These are phyloP conservation scores for Neofusicoccum parvum DNA, from an alignment of 2,329 filamentous ascomycete genomes.

Conservation along the genomic window DNA sequence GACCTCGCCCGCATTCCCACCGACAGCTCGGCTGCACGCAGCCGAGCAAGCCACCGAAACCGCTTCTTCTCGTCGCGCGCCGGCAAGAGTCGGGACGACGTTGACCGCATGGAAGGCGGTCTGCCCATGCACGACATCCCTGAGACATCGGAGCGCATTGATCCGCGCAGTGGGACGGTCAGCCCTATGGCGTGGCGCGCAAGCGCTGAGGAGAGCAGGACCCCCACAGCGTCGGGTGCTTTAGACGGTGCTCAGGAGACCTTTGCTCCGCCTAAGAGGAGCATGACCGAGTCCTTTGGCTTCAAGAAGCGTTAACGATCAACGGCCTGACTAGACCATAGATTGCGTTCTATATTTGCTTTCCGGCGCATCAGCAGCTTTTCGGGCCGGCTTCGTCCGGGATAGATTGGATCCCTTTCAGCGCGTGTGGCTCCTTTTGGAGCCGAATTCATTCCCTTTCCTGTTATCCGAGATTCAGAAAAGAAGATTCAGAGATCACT, in stretches of 20 bases:
- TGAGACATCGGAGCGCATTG: conserved; percentile 32
- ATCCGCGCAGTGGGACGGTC: conserved; percentile 37
- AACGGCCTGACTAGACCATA: conserved; percentile 9
- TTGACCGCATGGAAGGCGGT: conserved; percentile 36
- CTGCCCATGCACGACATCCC: conserved; percentile 38
- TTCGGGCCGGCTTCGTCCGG: conserved; percentile 10
- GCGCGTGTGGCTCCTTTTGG: neutral
- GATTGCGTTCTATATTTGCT: conserved; percentile 10
- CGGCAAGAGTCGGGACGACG: conserved; percentile 28
- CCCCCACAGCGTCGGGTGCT: conserved; percentile 6
- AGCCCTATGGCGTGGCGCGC: conserved; percentile 34
- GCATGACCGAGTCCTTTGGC: neutral
- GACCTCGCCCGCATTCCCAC: conserved; percentile 38
- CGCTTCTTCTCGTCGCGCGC: conserved; percentile 61
- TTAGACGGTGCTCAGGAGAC: neutral
- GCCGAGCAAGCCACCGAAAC: conserved; percentile 55
- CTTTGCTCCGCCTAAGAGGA: neutral
- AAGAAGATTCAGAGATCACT: neutral
- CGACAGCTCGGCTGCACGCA: conserved; percentile 35
- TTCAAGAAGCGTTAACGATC: neutral
- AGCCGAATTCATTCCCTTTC: neutral
- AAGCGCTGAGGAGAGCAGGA: conserved; percentile 7
- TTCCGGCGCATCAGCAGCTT: neutral
- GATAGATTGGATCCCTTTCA: neutral
- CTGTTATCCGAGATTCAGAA: neutral